Evolutionary conservation across 768 basidiomycete species (phyloP), one percentile per base, ranked within the genome.

Genomic region (Paxillus rubicundulus): DNA sequence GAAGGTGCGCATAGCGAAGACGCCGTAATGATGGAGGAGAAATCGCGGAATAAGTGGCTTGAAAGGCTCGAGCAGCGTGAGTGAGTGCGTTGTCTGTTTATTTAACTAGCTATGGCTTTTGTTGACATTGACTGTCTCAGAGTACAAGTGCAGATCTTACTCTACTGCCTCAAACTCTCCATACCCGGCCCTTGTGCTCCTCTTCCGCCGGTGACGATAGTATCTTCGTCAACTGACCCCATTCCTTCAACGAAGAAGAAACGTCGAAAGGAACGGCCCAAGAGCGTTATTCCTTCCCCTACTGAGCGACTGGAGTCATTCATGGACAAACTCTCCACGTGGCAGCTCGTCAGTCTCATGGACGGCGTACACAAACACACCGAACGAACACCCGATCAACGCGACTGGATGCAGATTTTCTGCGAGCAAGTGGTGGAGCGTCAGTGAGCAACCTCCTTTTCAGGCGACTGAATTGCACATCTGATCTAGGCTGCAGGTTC

Each of bases 301-400:
- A 79, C 81, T 45, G 84, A 82, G n/a, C 74, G 77, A 21, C 67
- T 89, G 1, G 87, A 91, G 63, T 72, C 74, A 1, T 84, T 86
- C 67, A 88, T 89, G 85, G 89, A 91, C 68, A 87, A 84, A 61
- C 67, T 92, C 7, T 86, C 85, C 4, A 82, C 79, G 70, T 89
- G 87, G 87, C 89, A 91, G 61, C 78, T 91, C 18, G 67, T 74
- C 56, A 56, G 54, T 4, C 62, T 66, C 32, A 65, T 86, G 51
- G 68, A 72, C 4, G 61, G 79, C 12, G 64, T 72, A 20, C 37
- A 50, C n/a, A 60, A 48, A 21, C 44, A n/a, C 4, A 47, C 41
- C 17, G 37, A 55, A 13, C 49, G 56, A 45, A 38, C 40, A 12
- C 58, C 58, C 7, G 63, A 74, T 17, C 72, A 76, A 34, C 72